phyloP scores from a whole-genome alignment of 257 asterid genomes.

The Striga asiatica region DNA sequence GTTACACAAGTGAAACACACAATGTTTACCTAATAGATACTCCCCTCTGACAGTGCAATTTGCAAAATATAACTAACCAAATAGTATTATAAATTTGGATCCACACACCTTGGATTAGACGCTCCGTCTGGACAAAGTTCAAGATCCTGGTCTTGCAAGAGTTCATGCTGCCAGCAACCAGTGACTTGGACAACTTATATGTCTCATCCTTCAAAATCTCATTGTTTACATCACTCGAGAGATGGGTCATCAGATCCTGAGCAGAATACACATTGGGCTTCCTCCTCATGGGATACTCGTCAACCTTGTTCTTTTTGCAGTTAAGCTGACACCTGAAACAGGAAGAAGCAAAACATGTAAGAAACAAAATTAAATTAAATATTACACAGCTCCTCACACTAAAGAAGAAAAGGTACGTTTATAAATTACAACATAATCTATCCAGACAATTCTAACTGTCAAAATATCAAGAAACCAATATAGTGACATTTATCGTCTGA shows the following conservation, averaged over 20 bases:
- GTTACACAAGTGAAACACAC: background rate
- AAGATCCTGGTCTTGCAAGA: slow-evolving; percentile 63
- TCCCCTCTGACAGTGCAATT: background rate
- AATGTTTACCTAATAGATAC: background rate
- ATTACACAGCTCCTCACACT: background rate
- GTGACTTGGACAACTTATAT: slow-evolving; percentile 72
- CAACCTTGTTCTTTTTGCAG: slow-evolving; percentile 64
- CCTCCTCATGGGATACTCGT: slow-evolving; percentile 37
- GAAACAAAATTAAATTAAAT: background rate
- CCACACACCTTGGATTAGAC: slow-evolving; percentile 64
- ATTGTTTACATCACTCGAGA: slow-evolving; percentile 50
- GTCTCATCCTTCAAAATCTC: slow-evolving; percentile 65
- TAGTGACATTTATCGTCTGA: background rate
- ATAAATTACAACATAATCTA: background rate
- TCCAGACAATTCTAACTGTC: slow-evolving; percentile 1
- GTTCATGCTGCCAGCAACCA: slow-evolving; percentile 73
- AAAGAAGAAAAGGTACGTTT: background rate
- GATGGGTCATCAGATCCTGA: slow-evolving; percentile 31
- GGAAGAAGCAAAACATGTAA: slow-evolving; percentile 14
- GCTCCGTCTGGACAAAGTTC: slow-evolving; percentile 55
- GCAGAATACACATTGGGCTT: slow-evolving; percentile 34
- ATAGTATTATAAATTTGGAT: background rate
- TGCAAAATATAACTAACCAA: background rate
- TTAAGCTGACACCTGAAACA: slow-evolving; percentile 63
- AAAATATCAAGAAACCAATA: background rate